Evolutionary conservation across 768 basidiomycete genomes (phyloP), one percentile per base, ranked within the genome.

Genomic region (Nidularia pulvinata): DNA sequence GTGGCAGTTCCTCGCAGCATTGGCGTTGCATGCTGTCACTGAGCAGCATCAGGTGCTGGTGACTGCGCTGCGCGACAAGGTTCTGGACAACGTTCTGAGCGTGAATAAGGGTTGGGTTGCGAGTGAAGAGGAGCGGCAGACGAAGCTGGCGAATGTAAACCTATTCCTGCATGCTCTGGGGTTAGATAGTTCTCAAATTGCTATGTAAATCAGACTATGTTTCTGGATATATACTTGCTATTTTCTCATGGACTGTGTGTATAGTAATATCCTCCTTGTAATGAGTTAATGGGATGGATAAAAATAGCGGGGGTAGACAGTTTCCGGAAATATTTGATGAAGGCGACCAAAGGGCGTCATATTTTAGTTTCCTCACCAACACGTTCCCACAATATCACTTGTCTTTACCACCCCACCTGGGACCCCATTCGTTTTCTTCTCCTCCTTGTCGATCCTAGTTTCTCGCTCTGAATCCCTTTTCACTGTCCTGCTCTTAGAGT

Each of bases 11-110:
- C 81, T 97, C 35, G 92, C 94, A 6, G 86, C 93, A 1, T 72
- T 98, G 48, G 95, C 95, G 2, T 78, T 95, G 39, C 88, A 90
- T 59, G 91, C 93, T 10, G 83, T 84, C 47, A 77, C 84, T 43
- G 89, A 93, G 59, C 93, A 99, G 68, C 96, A 98, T 66, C 90
- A 92, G 58, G 74, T 84, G 45, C 80, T 99, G 46, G 95, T 99
- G 34, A 82, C 85, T 16, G 78, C 86, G 32, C 75, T 98, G 45
- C 86, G 95, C 54, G 96, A 98, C 66, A 95, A 97, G 74, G 89
- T 98, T 39, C 78, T 98, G 46, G 93, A 95, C 64, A 94, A 91
- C 60, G 91, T 98, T 33, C 70, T 87, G 59, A 85, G 82, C 50
- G 89, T 86, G 33, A 86, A 86, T 64, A 88, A 91, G 64, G 85